Conservation (phyloP, 345 rosid species). For the Atalantia buxifolia region DNA sequence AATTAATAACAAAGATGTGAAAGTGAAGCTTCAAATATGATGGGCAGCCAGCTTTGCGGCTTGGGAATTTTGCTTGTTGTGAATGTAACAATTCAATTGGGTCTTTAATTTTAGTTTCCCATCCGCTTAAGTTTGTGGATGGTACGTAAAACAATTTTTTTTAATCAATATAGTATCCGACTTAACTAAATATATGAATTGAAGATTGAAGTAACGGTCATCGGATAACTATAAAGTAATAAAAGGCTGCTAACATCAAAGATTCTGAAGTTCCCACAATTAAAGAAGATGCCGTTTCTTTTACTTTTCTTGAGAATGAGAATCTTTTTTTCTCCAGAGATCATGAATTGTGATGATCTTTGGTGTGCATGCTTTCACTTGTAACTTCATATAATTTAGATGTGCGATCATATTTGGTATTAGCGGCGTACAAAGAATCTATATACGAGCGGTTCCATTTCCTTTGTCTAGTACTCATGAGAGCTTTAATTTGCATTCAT, state of each 20-base stretch:
- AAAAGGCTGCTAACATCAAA: background rate
- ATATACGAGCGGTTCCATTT: background rate
- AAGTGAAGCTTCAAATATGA: background rate
- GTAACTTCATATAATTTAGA: background rate
- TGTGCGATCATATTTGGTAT: background rate
- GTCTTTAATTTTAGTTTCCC: background rate
- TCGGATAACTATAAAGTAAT: background rate
- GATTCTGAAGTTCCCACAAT: background rate
- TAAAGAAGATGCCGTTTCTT: slow-evolving; percentile 1
- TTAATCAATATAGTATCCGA: too few relatives aligned
- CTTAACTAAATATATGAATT: too few relatives aligned
- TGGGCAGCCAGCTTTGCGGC: background rate
- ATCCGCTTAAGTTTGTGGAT: too few relatives aligned
- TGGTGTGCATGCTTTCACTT: background rate
- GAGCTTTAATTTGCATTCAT: background rate
- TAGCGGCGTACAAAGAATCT: too few relatives aligned
- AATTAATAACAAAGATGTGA: background rate
- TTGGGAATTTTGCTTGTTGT: background rate
- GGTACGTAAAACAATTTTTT: too few relatives aligned
- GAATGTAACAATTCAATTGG: background rate
- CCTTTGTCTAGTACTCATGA: background rate
- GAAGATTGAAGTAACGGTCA: background rate
- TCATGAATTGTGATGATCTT: background rate
- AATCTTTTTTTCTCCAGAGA: background rate
- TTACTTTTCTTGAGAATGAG: slow-evolving; percentile 5